These are phyloP conservation scores for Blastobotrys attinorum DNA, from an alignment of 805 yeast genomes.

Conservation along the genomic window DNA sequence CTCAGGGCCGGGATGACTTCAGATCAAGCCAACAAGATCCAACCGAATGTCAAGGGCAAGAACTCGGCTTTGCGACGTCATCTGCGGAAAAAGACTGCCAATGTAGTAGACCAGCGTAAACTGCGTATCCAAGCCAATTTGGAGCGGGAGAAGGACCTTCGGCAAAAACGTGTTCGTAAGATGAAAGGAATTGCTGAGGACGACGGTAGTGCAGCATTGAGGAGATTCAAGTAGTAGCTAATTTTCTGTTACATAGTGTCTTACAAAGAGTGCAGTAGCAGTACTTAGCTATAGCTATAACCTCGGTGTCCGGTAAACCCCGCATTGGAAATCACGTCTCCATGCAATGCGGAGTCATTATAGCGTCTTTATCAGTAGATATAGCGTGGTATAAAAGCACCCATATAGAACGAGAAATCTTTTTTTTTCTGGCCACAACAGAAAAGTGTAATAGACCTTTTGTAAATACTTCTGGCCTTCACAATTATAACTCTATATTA, in stretches of 20 bases:
- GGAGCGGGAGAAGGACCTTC: conserved; percentile 62
- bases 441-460: too few species aligned
- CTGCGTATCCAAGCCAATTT: conserved; percentile 67
- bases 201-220: conserved; percentile 24
- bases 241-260: too few species aligned
- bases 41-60: conserved; percentile 59
- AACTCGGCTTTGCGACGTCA: conserved; percentile 77
- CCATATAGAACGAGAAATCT: too few species aligned
- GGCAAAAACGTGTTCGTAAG: conserved; percentile 43
- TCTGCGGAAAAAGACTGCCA: conserved; percentile 74
- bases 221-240: conserved; percentile 15
- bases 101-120: conserved; percentile 80
- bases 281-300: neutral
- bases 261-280: too few species aligned
- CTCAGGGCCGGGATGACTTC: conserved; percentile 35
- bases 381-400: too few species aligned
- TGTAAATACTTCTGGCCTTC: too few species aligned
- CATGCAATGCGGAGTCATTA: too few species aligned
- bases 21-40: conserved; percentile 43
- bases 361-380: too few species aligned
- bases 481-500: too few species aligned
- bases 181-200: conserved; percentile 35
- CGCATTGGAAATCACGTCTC: too few species aligned
- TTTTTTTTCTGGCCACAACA: too few species aligned
- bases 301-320: neutral